These are phyloP conservation scores for Aureobasidium vineae DNA, from an alignment of 2,329 filamentous ascomycete species.

Conservation along the genomic window DNA sequence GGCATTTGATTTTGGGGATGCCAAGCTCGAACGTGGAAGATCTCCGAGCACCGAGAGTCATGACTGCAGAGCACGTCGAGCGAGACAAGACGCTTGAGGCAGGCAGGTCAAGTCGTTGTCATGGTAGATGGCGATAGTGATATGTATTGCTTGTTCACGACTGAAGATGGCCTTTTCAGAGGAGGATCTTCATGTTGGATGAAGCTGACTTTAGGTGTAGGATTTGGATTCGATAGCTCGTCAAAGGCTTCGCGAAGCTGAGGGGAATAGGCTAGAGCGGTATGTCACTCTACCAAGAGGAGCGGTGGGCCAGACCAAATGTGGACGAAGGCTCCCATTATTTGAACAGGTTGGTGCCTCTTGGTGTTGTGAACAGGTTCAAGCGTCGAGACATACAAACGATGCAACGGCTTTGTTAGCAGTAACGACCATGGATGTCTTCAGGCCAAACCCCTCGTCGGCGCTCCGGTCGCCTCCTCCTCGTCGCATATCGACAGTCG, in stretches of 20 bases:
- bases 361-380: neutral
- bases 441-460: constrained; percentile 22
- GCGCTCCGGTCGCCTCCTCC: constrained; percentile 32
- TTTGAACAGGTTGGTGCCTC: neutral
- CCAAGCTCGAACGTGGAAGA: neutral
- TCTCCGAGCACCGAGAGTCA: neutral
- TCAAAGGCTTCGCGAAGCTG: neutral
- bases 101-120: neutral
- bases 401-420: neutral
- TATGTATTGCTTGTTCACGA: no score
- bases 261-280: neutral
- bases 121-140: no score
- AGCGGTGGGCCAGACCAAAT: neutral
- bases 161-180: neutral
- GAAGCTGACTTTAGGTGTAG: neutral
- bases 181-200: neutral
- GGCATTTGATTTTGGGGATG: neutral
- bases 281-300: neutral
- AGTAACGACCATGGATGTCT: constrained; percentile 25
- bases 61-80: neutral
- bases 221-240: constrained; percentile 2
- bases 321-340: neutral
- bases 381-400: neutral
- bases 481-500: constrained; percentile 46
- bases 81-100: neutral